Conservation (phyloP, 345 rosid species). For the Syzygium oleosum region DNA sequence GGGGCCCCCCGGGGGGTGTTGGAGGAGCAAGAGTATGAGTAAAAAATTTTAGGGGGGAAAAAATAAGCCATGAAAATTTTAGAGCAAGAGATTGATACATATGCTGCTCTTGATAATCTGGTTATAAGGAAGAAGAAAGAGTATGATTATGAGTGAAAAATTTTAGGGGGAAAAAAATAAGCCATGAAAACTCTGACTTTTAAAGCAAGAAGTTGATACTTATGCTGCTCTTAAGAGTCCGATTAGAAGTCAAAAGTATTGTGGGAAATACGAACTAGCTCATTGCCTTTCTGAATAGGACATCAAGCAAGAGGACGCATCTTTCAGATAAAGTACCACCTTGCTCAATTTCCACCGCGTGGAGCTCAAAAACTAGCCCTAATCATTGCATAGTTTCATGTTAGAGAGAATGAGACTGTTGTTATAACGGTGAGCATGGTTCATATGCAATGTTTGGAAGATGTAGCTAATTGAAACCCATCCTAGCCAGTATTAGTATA, state of each 20-base stretch:
- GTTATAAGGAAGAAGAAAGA: too few species aligned
- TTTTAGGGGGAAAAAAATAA: too few species aligned
- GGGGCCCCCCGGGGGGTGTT: too few species aligned
- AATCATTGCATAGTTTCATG: not conserved
- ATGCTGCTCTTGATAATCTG: too few species aligned
- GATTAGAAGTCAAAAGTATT: not conserved
- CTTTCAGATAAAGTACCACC: not conserved
- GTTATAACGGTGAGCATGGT: not conserved
- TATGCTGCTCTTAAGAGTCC: not conserved
- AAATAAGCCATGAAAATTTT: too few species aligned
- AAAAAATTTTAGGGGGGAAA: too few species aligned
- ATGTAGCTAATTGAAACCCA: not conserved
- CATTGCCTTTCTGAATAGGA: not conserved
- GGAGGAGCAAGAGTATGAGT: too few species aligned
- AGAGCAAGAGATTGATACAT: too few species aligned
- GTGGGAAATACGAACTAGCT: not conserved
- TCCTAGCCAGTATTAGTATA: not conserved
- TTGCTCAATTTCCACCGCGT: not conserved
- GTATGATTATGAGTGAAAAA: too few species aligned
- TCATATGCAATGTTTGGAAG: not conserved
- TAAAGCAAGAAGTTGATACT: too few species aligned
- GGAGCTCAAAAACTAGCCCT: not conserved
- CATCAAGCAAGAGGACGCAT: not conserved
- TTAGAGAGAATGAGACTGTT: not conserved
- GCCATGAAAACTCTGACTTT: too few species aligned